phyloP scores from a whole-genome alignment of 257 asterid genomes.

The Buddleja alternifolia region DNA sequence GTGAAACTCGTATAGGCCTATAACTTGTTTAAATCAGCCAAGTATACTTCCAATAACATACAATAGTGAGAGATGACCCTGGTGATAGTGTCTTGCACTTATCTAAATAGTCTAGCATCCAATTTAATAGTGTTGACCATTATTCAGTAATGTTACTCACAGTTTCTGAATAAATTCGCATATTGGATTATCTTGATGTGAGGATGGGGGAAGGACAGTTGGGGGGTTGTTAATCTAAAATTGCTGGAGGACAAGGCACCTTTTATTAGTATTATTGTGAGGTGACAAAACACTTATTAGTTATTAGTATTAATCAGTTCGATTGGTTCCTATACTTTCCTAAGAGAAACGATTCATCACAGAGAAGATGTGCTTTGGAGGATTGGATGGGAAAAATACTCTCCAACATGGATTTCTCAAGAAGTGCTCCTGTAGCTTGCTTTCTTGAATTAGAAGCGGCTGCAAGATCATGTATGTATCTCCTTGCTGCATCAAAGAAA shows the following conservation, averaged over 20 bases:
- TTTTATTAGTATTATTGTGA: constrained; percentile 3
- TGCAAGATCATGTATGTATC: constrained; percentile 72
- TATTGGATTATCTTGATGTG: constrained; percentile 11
- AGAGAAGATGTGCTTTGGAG: constrained; percentile 78
- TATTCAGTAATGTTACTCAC: background rate
- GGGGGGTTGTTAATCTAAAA: background rate
- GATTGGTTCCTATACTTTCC: constrained; percentile 27
- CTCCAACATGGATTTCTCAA: constrained; percentile 69
- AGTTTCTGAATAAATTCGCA: constrained; percentile 10
- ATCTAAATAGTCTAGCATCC: background rate
- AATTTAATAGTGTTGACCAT: background rate
- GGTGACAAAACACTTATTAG: constrained; percentile 13
- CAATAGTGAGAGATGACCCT: background rate
- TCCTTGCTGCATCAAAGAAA: constrained; percentile 22
- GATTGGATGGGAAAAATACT: constrained; percentile 70
- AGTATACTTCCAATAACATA: constrained; percentile 13
- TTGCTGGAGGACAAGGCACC: constrained; percentile 1
- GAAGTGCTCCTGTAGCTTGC: constrained; percentile 65
- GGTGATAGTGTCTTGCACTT: background rate
- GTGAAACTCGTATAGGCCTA: constrained; percentile 4
- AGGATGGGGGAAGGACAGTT: too few species aligned
- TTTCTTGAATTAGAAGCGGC: constrained; percentile 89
- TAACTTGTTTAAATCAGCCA: background rate
- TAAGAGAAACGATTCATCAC: constrained; percentile 45
- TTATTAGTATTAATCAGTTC: constrained; percentile 10